Evolutionary conservation across 352 stramenopile species (phyloP), one percentile per base, ranked within the genome.

Genomic region (Vaucheria bursata): DNA sequence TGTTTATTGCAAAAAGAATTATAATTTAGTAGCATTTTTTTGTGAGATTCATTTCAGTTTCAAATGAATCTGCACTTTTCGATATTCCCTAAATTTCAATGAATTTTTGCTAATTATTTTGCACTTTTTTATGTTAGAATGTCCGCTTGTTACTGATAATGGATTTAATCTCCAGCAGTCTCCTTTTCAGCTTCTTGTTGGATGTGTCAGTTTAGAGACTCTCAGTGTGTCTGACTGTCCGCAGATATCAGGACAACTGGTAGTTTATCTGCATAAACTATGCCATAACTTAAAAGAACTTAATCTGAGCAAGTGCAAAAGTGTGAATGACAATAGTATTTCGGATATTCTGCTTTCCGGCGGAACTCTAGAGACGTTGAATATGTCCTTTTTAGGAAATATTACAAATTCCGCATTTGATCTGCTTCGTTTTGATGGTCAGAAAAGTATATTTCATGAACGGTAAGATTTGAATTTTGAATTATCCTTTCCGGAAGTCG

Each of bases 81-180:
- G n/a, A n/a, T n/a, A n/a, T n/a, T n/a, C n/a, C n/a, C n/a, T n/a
- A n/a, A n/a, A n/a, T n/a, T n/a, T n/a, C n/a, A n/a, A n/a, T n/a
- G n/a, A n/a, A n/a, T n/a, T n/a, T n/a, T n/a, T n/a, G n/a, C n/a
- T n/a, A n/a, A n/a, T n/a, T n/a, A n/a, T n/a, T n/a, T n/a, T n/a
- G n/a, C n/a, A n/a, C n/a, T n/a, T n/a, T n/a, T n/a, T n/a, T n/a
- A n/a, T n/a, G n/a, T 2, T 34, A 68, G 53, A 66, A 12, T 82
- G 77, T 45, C 52, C 35, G 1, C 39, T 68, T 35, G 70, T 82
- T 5, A 82, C 59, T 32, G 77, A 82, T 50, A 73, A 64, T 4
- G 77, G 77, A 1, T 82, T 82, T 73, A 73, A 82, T 66, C 77
- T 79, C 12, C 40, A 82, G 77, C 77, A 82, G 53, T 82, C 77